Evolutionary conservation across 768 basidiomycete genomes (phyloP).

Genomic region (Leccinum uliginosum): DNA sequence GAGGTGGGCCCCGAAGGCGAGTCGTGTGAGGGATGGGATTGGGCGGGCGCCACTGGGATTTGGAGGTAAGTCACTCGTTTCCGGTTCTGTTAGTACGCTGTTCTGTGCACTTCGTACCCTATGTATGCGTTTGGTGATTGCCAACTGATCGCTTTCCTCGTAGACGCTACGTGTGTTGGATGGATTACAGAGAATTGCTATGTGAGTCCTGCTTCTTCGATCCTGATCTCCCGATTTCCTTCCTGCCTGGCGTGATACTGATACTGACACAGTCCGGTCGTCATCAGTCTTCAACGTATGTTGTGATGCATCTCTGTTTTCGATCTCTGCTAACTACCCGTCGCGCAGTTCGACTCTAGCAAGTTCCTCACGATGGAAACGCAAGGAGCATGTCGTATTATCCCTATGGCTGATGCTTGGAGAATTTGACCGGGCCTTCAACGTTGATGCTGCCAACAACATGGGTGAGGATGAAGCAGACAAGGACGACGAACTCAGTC

Average conservation of each 20-base stretch:
- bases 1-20: slow-evolving; percentile 19
- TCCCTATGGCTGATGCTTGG: too few species aligned
- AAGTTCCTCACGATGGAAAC: slow-evolving; percentile 31
- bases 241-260: neutral
- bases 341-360: slow-evolving; percentile 17
- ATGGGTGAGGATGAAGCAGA: slow-evolving; percentile 20
- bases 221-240: neutral
- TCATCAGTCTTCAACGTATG: slow-evolving; percentile 24
- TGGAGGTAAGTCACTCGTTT: slow-evolving; percentile 42
- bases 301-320: neutral
- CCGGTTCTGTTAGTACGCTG: too few species aligned
- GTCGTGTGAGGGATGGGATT: slow-evolving; percentile 47
- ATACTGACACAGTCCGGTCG: neutral
- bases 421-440: too few species aligned
- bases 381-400: slow-evolving; percentile 48
- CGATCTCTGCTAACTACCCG: neutral
- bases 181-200: slow-evolving; percentile 53
- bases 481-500: slow-evolving; percentile 40
- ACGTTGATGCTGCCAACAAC: slow-evolving; percentile 37
- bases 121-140: too few species aligned
- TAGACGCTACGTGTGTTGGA: slow-evolving; percentile 56
- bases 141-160: neutral
- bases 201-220: slow-evolving; percentile 33
- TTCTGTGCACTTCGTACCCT: too few species aligned
- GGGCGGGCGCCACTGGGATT: slow-evolving; percentile 51